Evolutionary conservation across 2,329 filamentous ascomycete genomes (phyloP).

Genomic region (Fusarium coicis): DNA sequence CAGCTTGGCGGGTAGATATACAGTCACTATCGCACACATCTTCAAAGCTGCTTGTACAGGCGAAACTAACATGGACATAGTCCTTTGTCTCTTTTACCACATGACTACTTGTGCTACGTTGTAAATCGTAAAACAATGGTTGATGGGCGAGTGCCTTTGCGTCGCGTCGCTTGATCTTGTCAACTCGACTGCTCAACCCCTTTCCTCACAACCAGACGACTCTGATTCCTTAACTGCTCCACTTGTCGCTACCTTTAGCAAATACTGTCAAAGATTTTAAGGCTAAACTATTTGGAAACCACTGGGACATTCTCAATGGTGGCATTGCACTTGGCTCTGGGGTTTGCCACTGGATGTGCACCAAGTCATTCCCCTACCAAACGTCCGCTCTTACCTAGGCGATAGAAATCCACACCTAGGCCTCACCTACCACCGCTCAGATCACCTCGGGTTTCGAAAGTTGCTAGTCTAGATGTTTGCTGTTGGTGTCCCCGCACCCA

Average conservation of each 20-base stretch:
- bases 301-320: not conserved
- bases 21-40: not conserved
- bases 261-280: constrained; percentile 27
- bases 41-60: not conserved
- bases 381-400: not conserved
- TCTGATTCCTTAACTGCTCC: not conserved
- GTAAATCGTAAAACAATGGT: constrained; percentile 12
- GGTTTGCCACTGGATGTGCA: not conserved
- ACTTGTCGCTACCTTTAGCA: constrained; percentile 6
- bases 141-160: constrained; percentile 20
- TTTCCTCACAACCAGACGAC: not conserved
- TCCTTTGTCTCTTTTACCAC: constrained; percentile 17
- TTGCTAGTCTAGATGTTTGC: constrained; percentile 6
- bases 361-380: not conserved
- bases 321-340: not conserved
- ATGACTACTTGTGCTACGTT: constrained; percentile 2
- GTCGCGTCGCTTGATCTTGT: constrained; percentile 14
- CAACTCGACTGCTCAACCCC: not conserved
- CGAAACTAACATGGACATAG: not conserved
- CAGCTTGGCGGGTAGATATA: not conserved
- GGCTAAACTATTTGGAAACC: not conserved
- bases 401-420: not conserved
- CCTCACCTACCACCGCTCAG: not conserved
- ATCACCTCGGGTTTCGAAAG: not conserved
- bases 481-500: constrained; percentile 1